phyloP scores from a whole-genome alignment of 768 basidiomycete species.

The Rhodosporidiobolus sp. region DNA sequence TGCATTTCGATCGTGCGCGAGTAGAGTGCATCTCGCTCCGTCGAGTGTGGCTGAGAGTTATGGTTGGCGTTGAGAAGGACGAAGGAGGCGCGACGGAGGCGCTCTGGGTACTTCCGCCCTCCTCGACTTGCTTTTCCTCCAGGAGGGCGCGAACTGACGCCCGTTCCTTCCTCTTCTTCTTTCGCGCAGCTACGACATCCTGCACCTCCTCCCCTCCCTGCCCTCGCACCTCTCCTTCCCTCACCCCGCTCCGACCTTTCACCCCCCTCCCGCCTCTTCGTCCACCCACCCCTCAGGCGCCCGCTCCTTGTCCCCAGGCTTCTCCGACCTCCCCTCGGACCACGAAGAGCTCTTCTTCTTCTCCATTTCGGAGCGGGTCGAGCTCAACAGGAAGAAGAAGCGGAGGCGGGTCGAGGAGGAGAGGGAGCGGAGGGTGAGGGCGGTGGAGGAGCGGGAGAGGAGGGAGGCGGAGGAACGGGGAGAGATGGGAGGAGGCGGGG shows the following conservation, averaged over 20 bases:
- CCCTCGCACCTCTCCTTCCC: slow-evolving; percentile 43
- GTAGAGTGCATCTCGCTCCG: no score
- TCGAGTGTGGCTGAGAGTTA: no score
- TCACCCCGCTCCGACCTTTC: slow-evolving; percentile 22
- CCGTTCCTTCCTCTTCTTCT: not conserved
- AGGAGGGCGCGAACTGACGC: not conserved
- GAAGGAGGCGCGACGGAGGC: no score
- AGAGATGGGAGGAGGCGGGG: slow-evolving; percentile 52
- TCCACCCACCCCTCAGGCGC: slow-evolving; percentile 52
- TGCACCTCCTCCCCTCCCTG: slow-evolving; percentile 65
- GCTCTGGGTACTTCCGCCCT: no score
- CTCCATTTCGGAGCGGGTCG: slow-evolving; percentile 62
- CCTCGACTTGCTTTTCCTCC: not conserved
- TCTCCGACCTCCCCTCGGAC: slow-evolving; percentile 83
- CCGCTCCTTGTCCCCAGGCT: slow-evolving; percentile 52
- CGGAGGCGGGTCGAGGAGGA: slow-evolving; percentile 19
- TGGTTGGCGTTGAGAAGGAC: no score
- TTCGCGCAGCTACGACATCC: slow-evolving; percentile 53
- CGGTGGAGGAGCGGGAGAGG: not conserved
- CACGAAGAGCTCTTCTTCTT: slow-evolving; percentile 81
- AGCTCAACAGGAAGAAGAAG: slow-evolving; percentile 60
- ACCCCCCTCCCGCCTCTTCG: slow-evolving; percentile 25
- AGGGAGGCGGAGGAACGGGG: slow-evolving; percentile 61
- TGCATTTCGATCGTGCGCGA: no score
- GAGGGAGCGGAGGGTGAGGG: slow-evolving; percentile 17